A percentile compares a stretch with the other conserved stretches of the same genome.
These are phyloP conservation scores for Remersonia thermophila DNA, from an alignment of 2,329 filamentous ascomycete genomes.

Conservation along the genomic window DNA sequence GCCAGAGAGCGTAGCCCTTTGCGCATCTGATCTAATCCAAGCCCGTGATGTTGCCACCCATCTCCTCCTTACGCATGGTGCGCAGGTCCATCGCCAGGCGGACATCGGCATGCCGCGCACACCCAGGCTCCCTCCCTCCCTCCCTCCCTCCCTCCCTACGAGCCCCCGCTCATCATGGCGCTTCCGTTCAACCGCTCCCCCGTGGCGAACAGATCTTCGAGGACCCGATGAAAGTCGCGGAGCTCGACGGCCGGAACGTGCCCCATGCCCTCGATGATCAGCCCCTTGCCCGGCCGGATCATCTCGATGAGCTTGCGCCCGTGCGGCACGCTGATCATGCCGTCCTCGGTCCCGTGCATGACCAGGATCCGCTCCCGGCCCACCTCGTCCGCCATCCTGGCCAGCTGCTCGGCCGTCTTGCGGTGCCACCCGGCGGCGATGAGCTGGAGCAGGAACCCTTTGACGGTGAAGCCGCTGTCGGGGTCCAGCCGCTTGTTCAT, in stretches of 20 bases:
- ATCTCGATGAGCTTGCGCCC: conserved; percentile 54
- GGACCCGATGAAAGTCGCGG: conserved; percentile 47
- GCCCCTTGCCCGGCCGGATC: conserved; percentile 47
- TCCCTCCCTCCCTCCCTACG: too few species aligned
- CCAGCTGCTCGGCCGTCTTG: conserved; percentile 57
- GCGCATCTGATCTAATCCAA: too few species aligned
- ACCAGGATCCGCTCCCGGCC: conserved; percentile 65
- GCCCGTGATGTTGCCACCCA: too few species aligned
- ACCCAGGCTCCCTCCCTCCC: too few species aligned
- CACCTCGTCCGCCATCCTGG: conserved; percentile 51
- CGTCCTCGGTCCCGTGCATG: conserved; percentile 62
- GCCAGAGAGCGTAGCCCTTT: too few species aligned
- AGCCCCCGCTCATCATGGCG: conserved; percentile 1
- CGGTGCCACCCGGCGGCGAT: conserved; percentile 69
- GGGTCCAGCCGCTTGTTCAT: conserved; percentile 55
- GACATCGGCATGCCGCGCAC: too few species aligned
- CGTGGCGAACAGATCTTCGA: conserved; percentile 44
- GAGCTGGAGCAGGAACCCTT: conserved; percentile 64
- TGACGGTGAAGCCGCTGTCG: conserved; percentile 45
- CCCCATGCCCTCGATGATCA: conserved; percentile 58
- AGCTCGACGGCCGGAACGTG: conserved; percentile 67
- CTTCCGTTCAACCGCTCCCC: conserved; percentile 33
- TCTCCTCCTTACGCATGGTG: too few species aligned
- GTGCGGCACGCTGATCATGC: conserved; percentile 65
- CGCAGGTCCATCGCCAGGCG: too few species aligned